Base-by-base conservation (phyloP, 306 rosid genomes). In the Sesbania bispinosa region DNA sequence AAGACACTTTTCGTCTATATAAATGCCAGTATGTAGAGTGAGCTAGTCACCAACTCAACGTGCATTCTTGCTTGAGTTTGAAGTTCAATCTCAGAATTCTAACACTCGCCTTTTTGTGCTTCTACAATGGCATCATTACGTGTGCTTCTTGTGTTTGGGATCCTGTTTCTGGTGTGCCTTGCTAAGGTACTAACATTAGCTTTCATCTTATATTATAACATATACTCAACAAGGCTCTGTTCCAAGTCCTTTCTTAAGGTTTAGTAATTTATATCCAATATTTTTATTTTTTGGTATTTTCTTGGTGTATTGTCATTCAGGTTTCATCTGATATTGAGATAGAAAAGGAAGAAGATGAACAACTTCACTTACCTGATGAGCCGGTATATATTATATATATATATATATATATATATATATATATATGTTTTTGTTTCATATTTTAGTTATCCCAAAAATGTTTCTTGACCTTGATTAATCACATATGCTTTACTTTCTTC, bases 301-400 rank as follows among this genome's bases (percentile, higher is more conserved):
- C 0, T 43, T 6, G 3, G 29, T 62, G 6, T 26, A 5, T 23
- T 65, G 39, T 42, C 6, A 13, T 36, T 50, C 58, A 84, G 91
- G 78, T 86, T 65, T 81, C 91, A 8, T 86, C 86, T 54, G 91
- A 86, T 73, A 23, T 70, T 61, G 29, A 81, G 67, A 65, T 61
- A 10, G 77, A 76, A 60, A 42, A 65, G 24, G 72, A 80, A 43
- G 74, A 75, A 21, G 77, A 80, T 3, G 77, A 78, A 19, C 76
- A 80, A 47, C 50, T 74, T 0, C 5, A 4, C 1, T 15, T 60
- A 42, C 52, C 51, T 7, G 47, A 26, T 50, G 67, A 62, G 30
- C 67, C 45, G 0, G 75, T 67, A 80, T 16, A 15, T 5, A n/a
- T n/a, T n/a, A n/a, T n/a, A n/a, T n/a, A n/a, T n/a, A n/a, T n/a